These are phyloP conservation scores for Novymonas esmeraldas DNA, from an alignment of 208 protist species.

Conservation along the genomic window DNA sequence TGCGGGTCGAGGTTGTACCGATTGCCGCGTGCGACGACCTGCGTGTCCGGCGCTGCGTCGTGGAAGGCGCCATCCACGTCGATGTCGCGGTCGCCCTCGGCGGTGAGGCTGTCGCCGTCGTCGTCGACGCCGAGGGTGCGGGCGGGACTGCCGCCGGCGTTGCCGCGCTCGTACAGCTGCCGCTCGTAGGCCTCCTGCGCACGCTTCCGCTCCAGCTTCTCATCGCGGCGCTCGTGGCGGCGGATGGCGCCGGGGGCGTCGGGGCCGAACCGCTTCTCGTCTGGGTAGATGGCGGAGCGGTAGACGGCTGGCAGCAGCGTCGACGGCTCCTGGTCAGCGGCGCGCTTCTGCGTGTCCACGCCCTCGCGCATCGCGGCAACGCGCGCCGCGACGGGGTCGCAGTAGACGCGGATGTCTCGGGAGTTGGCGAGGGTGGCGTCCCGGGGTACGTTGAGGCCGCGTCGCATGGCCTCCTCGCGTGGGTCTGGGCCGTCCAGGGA, in stretches of 20 bases:
- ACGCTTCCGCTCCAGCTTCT: constrained; percentile 73
- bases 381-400: constrained; percentile 32
- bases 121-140: constrained; percentile 16
- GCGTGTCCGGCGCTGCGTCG: constrained; percentile 19
- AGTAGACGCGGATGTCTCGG: constrained; percentile 18
- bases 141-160: constrained; percentile 3
- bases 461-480: constrained; percentile 45
- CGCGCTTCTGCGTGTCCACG: constrained; percentile 10
- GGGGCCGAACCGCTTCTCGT: constrained; percentile 77
- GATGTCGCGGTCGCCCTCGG: constrained; percentile 12
- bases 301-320: constrained; percentile 72
- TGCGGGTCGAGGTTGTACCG: constrained; percentile 42
- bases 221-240: constrained; percentile 76
- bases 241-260: constrained; percentile 75
- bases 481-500: constrained; percentile 63
- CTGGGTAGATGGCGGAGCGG: constrained; percentile 66
- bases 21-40: constrained; percentile 5
- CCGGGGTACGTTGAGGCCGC: constrained; percentile 56
- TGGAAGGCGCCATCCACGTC: constrained; percentile 11
- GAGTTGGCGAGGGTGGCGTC: constrained; percentile 26
- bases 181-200: constrained; percentile 47
- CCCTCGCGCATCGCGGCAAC: constrained; percentile 28
- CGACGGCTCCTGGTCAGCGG: constrained; percentile 18
- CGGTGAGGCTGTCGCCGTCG: constrained; percentile 12
- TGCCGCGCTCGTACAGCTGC: constrained; percentile 21